Base-by-base conservation (phyloP, 2,329 filamentous ascomycete species). In the Berkeleyomyces rouxiae region DNA sequence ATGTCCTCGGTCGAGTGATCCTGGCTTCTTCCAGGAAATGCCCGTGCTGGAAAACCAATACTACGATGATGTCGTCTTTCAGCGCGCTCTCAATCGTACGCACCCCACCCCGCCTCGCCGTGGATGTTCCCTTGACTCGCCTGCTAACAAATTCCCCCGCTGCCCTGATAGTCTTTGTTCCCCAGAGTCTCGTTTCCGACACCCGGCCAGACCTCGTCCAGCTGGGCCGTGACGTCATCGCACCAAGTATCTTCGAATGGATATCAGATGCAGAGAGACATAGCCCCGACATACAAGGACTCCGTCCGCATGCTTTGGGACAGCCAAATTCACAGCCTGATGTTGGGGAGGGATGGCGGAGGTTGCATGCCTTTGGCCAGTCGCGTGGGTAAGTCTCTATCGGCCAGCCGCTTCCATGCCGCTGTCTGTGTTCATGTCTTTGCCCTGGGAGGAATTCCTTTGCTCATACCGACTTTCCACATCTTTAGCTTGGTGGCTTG, bases 261-360 rank as follows among this genome's bases (percentile, higher is more conserved):
- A 71, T 85, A 16, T 79, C 80, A 0, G 82, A 88, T 69, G 81
- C 85, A 0, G 86, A 89, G 70, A 77, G 74, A 49, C 84, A 86
- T 66, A 78, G 80, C 53, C 84, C 85, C 0, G 81, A 82, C 40
- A 71, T 88, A 6, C 75, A 73, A 57, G 78, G 78, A 3, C 77
- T 77, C 49, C 79, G 81, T 1, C 76, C 82, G 9, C 80, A 84
- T 68, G 79, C 80, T 0, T 87, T 87, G 69, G 84, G 86, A 0
- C 75, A 76, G 59, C 79, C 79, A 59, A 78, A 74, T 5, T 79
- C 81, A 57, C 78, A 82, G 42, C 73, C 89, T 1, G 76, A 86
- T 43, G 85, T 84, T 0, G 78, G 79, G 0, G 79, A 85, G 66
- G 86, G 87, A 37, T 90, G 86, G 86, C 76, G 78, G 46, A 74